phyloP scores from a whole-genome alignment of 371 early-diverging fungal genomes.

The Mortierella sp. region DNA sequence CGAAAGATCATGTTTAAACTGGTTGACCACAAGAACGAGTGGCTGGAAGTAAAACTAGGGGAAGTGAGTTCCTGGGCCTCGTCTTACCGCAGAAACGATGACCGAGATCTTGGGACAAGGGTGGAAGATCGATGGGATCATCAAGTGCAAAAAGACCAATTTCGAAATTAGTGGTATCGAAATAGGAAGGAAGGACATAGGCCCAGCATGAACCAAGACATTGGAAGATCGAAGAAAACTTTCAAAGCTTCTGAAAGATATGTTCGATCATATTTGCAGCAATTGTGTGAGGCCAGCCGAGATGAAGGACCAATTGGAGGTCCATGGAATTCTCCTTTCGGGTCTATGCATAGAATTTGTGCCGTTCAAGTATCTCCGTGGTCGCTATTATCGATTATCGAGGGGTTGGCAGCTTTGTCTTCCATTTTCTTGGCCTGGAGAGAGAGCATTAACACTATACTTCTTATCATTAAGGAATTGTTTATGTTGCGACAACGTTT shows the following conservation, averaged over 20 bases:
- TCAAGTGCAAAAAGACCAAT: background rate
- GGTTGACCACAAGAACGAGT: no score
- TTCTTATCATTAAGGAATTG: no score
- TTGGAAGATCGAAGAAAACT: background rate
- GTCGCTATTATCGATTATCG: background rate
- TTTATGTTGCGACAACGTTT: no score
- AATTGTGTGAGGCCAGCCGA: background rate
- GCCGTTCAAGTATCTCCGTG: background rate
- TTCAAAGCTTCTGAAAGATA: constrained; percentile 12
- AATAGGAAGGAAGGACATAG: background rate
- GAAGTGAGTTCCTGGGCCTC: no score
- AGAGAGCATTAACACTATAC: no score
- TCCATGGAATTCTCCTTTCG: background rate
- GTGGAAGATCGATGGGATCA: no score
- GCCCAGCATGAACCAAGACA: constrained; percentile 3
- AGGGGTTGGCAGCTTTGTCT: no score
- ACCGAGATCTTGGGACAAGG: no score
- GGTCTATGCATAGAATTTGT: background rate
- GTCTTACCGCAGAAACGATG: no score
- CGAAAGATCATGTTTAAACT: no score
- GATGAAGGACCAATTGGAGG: background rate
- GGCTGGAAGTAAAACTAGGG: no score
- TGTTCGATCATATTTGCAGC: constrained; percentile 2
- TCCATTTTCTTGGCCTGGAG: no score
- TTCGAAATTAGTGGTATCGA: constrained; percentile 4